Percentiles rank a stretch among this genome's conserved stretches.
These are phyloP conservation scores for Fusarium chuoi DNA, from an alignment of 2,329 filamentous ascomycete genomes.

Conservation along the genomic window DNA sequence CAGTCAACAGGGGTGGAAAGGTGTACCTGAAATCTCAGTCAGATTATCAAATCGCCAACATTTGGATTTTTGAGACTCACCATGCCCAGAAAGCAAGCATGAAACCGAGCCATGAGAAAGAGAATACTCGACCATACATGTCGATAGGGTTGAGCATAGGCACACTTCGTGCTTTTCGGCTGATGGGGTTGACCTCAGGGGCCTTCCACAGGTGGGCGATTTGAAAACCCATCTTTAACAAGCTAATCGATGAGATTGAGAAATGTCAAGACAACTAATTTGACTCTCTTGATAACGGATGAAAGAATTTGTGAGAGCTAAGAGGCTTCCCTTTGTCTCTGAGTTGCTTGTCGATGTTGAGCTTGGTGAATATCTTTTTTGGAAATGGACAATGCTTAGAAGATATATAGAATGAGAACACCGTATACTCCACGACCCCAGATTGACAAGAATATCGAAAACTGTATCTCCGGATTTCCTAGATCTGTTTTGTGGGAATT, in stretches of 20 bases:
- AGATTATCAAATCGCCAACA: constrained; percentile 5
- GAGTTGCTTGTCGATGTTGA: constrained; percentile 28
- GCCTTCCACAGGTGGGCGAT: constrained; percentile 47
- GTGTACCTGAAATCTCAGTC: constrained; percentile 66
- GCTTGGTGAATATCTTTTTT: constrained; percentile 19
- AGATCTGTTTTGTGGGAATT: constrained; percentile 22
- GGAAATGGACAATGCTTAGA: constrained; percentile 4
- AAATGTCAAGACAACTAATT: not conserved
- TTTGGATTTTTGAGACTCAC: constrained; percentile 48
- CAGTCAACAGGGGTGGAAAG: constrained; percentile 82
- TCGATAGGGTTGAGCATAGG: constrained; percentile 82
- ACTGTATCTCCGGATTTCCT: constrained; percentile 43
- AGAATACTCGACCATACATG: constrained; percentile 86
- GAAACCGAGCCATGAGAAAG: constrained; percentile 89
- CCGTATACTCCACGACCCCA: constrained; percentile 7
- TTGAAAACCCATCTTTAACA: constrained; percentile 44
- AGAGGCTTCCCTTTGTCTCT: not conserved
- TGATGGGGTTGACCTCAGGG: constrained; percentile 85
- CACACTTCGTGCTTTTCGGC: constrained; percentile 82
- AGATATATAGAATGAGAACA: constrained; percentile 37
- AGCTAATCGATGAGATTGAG: not conserved
- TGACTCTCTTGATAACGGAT: not conserved
- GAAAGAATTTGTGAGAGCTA: not conserved
- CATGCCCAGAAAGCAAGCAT: constrained; percentile 91
- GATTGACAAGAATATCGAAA: constrained; percentile 1